phyloP scores from a whole-genome alignment of 2,329 filamentous ascomycete species.

The Claviceps digitariae region DNA sequence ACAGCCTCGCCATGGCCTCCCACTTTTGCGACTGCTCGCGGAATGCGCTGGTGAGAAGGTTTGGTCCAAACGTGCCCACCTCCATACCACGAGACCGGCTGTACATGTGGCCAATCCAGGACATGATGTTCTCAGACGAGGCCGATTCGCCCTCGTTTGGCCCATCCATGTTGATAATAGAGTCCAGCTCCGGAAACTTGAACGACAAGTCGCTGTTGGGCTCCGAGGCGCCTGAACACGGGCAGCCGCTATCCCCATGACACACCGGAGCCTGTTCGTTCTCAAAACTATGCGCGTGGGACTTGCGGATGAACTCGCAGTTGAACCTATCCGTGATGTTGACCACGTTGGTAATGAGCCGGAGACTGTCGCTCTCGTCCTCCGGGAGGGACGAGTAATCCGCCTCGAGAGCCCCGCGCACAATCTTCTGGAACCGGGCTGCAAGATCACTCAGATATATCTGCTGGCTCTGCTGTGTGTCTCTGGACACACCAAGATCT shows the following conservation, averaged over 20 bases:
- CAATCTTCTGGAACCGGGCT: not conserved
- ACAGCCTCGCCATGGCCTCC: slow-evolving; percentile 30
- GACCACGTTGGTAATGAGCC: not conserved
- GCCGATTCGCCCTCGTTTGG: not conserved
- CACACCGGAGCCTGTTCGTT: not conserved
- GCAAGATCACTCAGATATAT: slow-evolving; percentile 1
- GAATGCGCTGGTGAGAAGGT: slow-evolving; percentile 32
- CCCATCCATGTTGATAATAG: not conserved
- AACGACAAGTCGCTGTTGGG: no score
- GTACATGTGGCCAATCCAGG: slow-evolving; percentile 12
- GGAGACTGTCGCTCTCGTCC: not conserved
- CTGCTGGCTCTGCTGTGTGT: not conserved
- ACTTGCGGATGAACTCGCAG: not conserved
- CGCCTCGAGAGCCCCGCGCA: not conserved
- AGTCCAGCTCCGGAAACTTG: slow-evolving; percentile 3
- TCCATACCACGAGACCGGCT: slow-evolving; percentile 5
- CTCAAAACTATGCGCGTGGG: not conserved
- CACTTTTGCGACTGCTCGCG: slow-evolving; percentile 41
- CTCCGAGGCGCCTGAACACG: not conserved
- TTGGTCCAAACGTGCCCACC: slow-evolving; percentile 17
- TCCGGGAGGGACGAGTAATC: not conserved
- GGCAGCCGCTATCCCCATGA: not conserved
- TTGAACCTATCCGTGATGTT: slow-evolving; percentile 1
- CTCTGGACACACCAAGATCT: not conserved
- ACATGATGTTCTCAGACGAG: slow-evolving; percentile 4